Base-by-base conservation (phyloP, 805 yeast species). In the Candida andamanensis region DNA sequence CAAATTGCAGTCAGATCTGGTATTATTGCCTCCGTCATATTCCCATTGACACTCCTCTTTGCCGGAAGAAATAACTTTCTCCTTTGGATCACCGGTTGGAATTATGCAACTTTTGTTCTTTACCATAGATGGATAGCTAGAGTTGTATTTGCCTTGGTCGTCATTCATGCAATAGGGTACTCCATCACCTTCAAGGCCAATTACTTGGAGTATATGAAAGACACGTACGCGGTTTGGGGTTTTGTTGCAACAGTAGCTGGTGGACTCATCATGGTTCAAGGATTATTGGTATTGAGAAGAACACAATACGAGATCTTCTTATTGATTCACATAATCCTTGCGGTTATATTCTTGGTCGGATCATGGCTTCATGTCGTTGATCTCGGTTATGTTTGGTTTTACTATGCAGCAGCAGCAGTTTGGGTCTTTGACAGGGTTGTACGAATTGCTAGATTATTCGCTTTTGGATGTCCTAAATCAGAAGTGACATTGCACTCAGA, bases 11-110 rank as follows among this genome's bases (percentile, higher is more conserved):
- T 75, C 43, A 60, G 85, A 45, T 45, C 77, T 2, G 82, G 77
- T 2, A 64, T 77, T 17, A 47, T 75, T 27, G 55, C 48, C 6
- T 51, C 65, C 3, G 61, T 67, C n/a, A 41, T 46, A 52, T 68
- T 56, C 54, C 85, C 85, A 3, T 50, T 76, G 27, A 40, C 77
- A 27, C 58, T 75, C 19, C 52, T 77, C 30, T 76, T 78, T 47
- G 78, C 83, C 2, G 76, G 82, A 25, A 58, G 85, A 44, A 79
- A 79, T 52, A 79, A 78, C 46, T 50, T 80, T 29, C 50, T 79
- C 36, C 76, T 70, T 38, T 73, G 74, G 73, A 12, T 73, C 12
- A 74, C 85, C 1, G 72, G 80, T 16, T 74, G 81, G 80, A 60
- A 58, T 26, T 68, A 52, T 45, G 53, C 63, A 17, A 54, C 66